Evolutionary conservation across 2,329 filamentous ascomycete genomes (phyloP), one percentile per base, ranked within the genome.

Genomic region (Verticillium klebahnii): DNA sequence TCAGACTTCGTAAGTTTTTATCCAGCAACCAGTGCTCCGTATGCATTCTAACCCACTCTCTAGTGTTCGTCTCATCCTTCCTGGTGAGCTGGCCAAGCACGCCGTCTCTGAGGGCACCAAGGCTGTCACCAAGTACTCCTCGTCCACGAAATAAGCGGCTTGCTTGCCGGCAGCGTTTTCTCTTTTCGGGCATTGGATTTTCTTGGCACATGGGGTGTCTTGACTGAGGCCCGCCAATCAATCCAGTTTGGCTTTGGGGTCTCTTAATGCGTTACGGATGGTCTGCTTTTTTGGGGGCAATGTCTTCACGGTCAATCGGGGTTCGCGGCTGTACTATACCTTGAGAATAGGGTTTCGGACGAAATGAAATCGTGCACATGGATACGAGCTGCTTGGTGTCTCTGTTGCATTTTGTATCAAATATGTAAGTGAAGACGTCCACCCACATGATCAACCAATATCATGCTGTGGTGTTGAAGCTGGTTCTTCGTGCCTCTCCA

Each of bases 71-170:
- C 89, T 99, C 66, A 99, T 99, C 82, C 90, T 99, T 60, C 95
- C 95, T 56, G 95, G 95, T 83, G 95, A 99, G 84, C 88, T 99
- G 72, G 95, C 95, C 79, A 99, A 99, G 90, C 95, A 99, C 83
- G 95, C 95, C 71, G 95, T 99, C 57, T 99, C 95, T 72, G 95
- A 99, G 85, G 95, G 95, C 77, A 99, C 95, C 79, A 99, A 99
- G 92, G 95, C 95, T 63, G 95, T 99, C 72, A 99, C 95, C 86
- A 99, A 99, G 89, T 99, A 98, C 88, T 98, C 94, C 71, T 97
- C 94, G 64, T 97, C 94, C 76, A 95, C 93, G 82, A 99, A 98
- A 92, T 98, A 97, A 87, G 81, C 70, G 71, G 66, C 75, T 78
- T 78, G 71, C 74, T 81, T 86, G 84, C 85, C 14, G 14, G 57